These are phyloP conservation scores for Aspergillus pseudoterreus DNA, from an alignment of 2,329 filamentous ascomycete genomes.

Conservation along the genomic window DNA sequence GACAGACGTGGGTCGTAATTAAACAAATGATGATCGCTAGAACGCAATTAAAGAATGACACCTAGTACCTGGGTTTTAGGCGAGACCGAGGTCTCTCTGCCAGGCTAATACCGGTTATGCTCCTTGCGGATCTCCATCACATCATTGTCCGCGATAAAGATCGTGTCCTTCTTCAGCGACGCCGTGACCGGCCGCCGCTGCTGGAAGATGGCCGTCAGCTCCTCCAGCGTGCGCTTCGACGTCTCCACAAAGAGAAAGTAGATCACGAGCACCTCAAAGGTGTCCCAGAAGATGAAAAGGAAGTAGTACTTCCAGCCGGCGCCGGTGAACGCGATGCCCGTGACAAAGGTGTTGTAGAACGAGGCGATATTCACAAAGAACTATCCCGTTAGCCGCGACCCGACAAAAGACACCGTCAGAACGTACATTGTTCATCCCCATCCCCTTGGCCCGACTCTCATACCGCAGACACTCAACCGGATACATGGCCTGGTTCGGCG, in stretches of 20 bases:
- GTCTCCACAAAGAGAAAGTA: constrained; percentile 53
- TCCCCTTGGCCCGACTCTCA: constrained; percentile 56
- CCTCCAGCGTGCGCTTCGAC: constrained; percentile 51
- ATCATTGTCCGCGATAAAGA: constrained; percentile 12
- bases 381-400: constrained; percentile 5
- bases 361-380: constrained; percentile 47
- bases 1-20: background rate
- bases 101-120: background rate
- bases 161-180: constrained; percentile 33
- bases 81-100: no score
- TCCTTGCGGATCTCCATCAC: constrained; percentile 6
- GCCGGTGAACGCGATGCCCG: constrained; percentile 43
- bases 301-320: constrained; percentile 57
- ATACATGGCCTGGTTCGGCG: constrained; percentile 49
- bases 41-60: background rate
- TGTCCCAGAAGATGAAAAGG: constrained; percentile 40
- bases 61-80: background rate
- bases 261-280: constrained; percentile 32
- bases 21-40: background rate
- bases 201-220: constrained; percentile 49
- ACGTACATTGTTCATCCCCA: constrained; percentile 46
- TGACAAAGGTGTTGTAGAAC: constrained; percentile 49
- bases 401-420: background rate
- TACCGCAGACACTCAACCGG: constrained; percentile 54
- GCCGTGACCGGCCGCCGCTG: constrained; percentile 35